These are phyloP conservation scores for Pilatotrama ljubarskyi DNA, from an alignment of 768 basidiomycete genomes.

Conservation along the genomic window DNA sequence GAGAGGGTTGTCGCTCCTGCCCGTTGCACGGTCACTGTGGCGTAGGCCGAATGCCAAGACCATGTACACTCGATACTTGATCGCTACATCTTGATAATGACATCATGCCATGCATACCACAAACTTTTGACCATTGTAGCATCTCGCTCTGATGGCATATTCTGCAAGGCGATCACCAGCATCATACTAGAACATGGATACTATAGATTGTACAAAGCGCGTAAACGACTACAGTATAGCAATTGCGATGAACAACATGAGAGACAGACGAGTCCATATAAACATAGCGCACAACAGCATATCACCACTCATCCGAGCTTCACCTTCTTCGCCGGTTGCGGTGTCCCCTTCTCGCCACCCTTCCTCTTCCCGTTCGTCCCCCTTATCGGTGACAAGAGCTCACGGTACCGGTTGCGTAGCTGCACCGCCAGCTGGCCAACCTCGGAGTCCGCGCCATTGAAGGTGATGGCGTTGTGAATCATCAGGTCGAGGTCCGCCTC, in stretches of 20 bases:
- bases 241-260: slow-evolving; percentile 17
- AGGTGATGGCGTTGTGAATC: slow-evolving; percentile 84
- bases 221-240: slow-evolving; percentile 20
- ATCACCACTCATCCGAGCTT: slow-evolving; percentile 50
- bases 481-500: slow-evolving; percentile 87
- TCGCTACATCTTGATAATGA: slow-evolving; percentile 20
- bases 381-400: slow-evolving; percentile 51
- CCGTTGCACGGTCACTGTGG: neutral
- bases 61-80: neutral
- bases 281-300: slow-evolving; percentile 12
- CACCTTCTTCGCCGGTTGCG: slow-evolving; percentile 61
- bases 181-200: slow-evolving; percentile 1
- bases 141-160: neutral
- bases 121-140: too few relatives aligned
- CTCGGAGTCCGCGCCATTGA: slow-evolving; percentile 82
- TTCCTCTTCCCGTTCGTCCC: slow-evolving; percentile 61
- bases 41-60: slow-evolving; percentile 15
- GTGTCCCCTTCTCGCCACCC: slow-evolving; percentile 62
- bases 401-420: slow-evolving; percentile 52
- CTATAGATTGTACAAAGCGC: slow-evolving; percentile 16
- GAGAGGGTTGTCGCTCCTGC: neutral
- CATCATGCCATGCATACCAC: neutral
- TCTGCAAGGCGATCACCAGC: neutral
- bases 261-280: slow-evolving; percentile 18
- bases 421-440: slow-evolving; percentile 64